Base-by-base conservation (phyloP, 169 alveolate genomes). In the Plasmodium cynomolgi region DNA sequence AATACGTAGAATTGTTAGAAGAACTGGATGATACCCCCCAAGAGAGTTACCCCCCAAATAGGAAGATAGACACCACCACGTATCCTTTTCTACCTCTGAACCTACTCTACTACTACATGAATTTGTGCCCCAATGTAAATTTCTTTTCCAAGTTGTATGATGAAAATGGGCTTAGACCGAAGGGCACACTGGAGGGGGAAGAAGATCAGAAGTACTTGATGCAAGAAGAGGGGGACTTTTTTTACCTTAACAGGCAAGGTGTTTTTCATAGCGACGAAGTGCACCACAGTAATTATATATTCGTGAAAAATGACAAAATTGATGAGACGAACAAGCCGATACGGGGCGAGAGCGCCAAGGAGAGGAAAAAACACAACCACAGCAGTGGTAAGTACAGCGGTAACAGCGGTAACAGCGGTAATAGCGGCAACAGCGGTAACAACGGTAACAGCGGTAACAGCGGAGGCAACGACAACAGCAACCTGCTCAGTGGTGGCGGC, bases 311-410 rank as follows among this genome's bases (percentile, higher is more conserved):
- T 75, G 33, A 82, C 11, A 91, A 82, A 71, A 8, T 91, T 26
- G 95, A 91, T 47, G 95, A 91, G 77, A 74, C 37, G 15, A 91
- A 91, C 62, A 72, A 91, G 62, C 95, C 95, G 9, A 91, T 91
- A n/a, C 17, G 71, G 56, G 39, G 50, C 11, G 33, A 72, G 3
- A 77, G 5, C 15, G n/a, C 17, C 39, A 47, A n/a, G 31, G 75
- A 81, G 13, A 34, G 15, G n/a, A 81, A 71, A 71, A 73, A 34
- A 44, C 13, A 41, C 26, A 72, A 37, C 23, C 34, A 71, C 20
- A 29, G 23, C 23, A 37, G n/a, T 11, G 73, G 23, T 26, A 17
- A 8, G 1, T 33, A 58, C 31, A 20, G 26, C 9, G 71, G 8
- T 11, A 15, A 79, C 11, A 79, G n/a, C n/a, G n/a, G n/a, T n/a